These are phyloP conservation scores for Cytospora chrysosperma DNA, from an alignment of 2,329 filamentous ascomycete species.

Conservation along the genomic window DNA sequence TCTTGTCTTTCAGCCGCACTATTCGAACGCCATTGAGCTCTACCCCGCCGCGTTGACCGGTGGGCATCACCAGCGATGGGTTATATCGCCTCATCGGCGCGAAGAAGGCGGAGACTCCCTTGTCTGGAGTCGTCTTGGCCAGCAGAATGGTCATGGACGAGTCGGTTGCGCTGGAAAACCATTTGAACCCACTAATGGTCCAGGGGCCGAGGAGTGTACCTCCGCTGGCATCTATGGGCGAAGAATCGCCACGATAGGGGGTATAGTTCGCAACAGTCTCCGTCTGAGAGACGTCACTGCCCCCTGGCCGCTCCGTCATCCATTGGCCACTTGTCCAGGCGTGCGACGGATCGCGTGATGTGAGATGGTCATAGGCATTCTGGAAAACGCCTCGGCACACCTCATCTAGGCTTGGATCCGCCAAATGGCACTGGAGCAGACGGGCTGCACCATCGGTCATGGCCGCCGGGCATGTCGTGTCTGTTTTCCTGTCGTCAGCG, in stretches of 20 bases:
- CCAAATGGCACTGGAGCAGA: conserved; percentile 47
- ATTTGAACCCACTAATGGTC: conserved; percentile 67
- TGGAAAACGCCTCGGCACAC: conserved; percentile 45
- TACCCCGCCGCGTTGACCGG: conserved; percentile 27
- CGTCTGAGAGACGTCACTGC: conserved; percentile 66
- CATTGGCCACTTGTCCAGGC: conserved; percentile 75
- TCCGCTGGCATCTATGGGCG: conserved; percentile 30
- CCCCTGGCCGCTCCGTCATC: conserved; percentile 73
- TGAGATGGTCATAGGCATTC: conserved; percentile 53
- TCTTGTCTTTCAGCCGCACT: conserved; percentile 69
- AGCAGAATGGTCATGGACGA: conserved; percentile 63
- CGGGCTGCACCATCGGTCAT: conserved; percentile 65
- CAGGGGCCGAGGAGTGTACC: conserved; percentile 53
- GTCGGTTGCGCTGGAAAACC: conserved; percentile 68
- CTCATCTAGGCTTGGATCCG: conserved; percentile 27
- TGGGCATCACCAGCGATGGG: conserved; percentile 26
- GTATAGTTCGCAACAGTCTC: conserved; percentile 57
- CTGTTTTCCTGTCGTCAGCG: background rate
- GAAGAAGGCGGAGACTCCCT: conserved; percentile 60
- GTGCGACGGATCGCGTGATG: conserved; percentile 46
- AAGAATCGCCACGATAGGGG: conserved; percentile 25
- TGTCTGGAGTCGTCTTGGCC: conserved; percentile 52
- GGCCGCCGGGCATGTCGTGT: conserved; percentile 63
- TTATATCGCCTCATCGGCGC: conserved; percentile 57
- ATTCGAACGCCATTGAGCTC: conserved; percentile 68